phyloP scores from a whole-genome alignment of 257 asterid species.

The Forsythia viridissima region DNA sequence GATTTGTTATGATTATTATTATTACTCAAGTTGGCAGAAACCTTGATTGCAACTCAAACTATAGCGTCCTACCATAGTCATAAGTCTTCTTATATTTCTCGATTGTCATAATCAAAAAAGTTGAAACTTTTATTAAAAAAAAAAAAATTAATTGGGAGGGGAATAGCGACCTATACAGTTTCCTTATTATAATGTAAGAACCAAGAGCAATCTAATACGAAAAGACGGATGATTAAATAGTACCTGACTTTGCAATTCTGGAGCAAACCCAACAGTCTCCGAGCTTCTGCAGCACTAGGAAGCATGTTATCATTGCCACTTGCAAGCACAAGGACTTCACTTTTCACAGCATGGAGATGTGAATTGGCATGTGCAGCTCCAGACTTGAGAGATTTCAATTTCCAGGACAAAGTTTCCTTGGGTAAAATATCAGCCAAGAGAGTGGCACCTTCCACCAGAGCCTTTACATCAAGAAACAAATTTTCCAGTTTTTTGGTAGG shows the following conservation, averaged over 20 bases:
- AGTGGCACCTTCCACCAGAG: constrained; percentile 24
- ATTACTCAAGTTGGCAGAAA: neutral
- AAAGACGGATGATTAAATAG: neutral
- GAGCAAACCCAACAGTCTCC: constrained; percentile 33
- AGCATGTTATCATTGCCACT: constrained; percentile 48
- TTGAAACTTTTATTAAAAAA: too few relatives aligned
- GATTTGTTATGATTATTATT: neutral
- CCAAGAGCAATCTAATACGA: too few relatives aligned
- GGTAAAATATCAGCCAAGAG: constrained; percentile 29
- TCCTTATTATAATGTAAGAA: too few relatives aligned
- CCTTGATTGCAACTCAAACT: neutral
- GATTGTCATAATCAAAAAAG: neutral
- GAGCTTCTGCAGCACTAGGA: constrained; percentile 49
- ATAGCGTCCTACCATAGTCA: neutral
- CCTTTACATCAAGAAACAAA: constrained; percentile 26
- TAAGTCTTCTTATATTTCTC: too few relatives aligned
- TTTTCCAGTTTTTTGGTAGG: constrained; percentile 30
- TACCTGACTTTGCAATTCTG: constrained; percentile 33
- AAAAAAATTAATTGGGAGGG: too few relatives aligned
- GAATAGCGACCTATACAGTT: too few relatives aligned
- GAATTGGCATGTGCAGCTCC: constrained; percentile 47
- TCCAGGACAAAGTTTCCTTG: constrained; percentile 40
- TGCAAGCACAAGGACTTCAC: constrained; percentile 50
- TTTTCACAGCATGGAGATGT: constrained; percentile 37
- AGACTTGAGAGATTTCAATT: constrained; percentile 40